Evolutionary conservation across 1,284 basidiomycete species (phyloP).

Genomic region (Microstroma glucosiphilum): DNA sequence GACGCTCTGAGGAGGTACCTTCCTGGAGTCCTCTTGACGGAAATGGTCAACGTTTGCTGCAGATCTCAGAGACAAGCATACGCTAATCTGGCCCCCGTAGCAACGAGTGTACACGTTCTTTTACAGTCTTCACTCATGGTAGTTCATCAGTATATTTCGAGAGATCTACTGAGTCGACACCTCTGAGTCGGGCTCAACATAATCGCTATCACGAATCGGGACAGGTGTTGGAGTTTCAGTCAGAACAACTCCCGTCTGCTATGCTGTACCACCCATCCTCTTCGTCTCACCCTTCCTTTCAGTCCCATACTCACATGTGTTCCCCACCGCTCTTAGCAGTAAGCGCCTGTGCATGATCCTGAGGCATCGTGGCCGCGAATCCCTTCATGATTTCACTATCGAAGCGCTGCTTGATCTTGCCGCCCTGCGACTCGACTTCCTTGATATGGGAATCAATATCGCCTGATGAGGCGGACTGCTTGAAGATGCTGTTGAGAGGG

Average conservation of each 20-base stretch:
- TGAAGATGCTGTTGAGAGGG: conserved; percentile 32
- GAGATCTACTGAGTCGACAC: conserved; percentile 26
- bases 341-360: conserved; percentile 24
- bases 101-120: too few species aligned
- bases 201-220: conserved; percentile 22
- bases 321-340: conserved; percentile 24
- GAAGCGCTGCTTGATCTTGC: conserved; percentile 38
- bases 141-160: background rate
- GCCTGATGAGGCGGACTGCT: conserved; percentile 22
- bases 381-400: conserved; percentile 41
- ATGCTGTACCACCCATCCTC: background rate
- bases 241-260: background rate
- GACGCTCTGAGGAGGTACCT: too few species aligned
- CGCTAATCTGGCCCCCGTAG: too few species aligned
- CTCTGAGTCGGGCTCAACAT: conserved; percentile 42
- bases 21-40: too few species aligned
- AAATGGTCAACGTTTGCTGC: too few species aligned
- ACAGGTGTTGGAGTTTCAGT: background rate
- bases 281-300: background rate
- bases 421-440: conserved; percentile 23
- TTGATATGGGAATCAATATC: conserved; percentile 34
- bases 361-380: conserved; percentile 33
- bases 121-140: too few species aligned
- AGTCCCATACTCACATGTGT: conserved; percentile 33
- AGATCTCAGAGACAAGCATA: too few species aligned